Conservation (phyloP, 179 eudicot species). For the Spergularia azorica region DNA sequence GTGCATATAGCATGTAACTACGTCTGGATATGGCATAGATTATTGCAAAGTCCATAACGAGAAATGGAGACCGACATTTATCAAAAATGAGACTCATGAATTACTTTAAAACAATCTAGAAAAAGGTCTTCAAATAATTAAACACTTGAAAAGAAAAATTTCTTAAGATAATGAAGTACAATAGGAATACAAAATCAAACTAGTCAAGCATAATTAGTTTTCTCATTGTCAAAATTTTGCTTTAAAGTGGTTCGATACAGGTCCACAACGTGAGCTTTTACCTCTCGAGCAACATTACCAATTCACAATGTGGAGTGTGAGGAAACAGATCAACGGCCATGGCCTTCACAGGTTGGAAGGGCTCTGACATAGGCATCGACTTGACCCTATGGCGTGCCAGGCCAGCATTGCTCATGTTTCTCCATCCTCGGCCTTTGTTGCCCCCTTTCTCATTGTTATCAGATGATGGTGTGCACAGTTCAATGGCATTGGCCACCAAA, state of each 20-base stretch:
- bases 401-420: conserved; percentile 81
- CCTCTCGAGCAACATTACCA: conserved; percentile 96
- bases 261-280: neutral
- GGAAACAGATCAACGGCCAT: conserved; percentile 99
- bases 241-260: neutral
- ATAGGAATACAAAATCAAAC: neutral
- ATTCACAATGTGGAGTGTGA: conserved; percentile 89
- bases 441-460: conserved; percentile 60
- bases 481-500: conserved; percentile 92
- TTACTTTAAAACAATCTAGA: too few relatives aligned
- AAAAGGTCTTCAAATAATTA: too few relatives aligned
- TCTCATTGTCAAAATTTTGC: neutral
- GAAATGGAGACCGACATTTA: too few relatives aligned
- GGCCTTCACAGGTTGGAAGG: conserved; percentile 82
- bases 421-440: conserved; percentile 72
- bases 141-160: too few relatives aligned
- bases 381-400: conserved; percentile 86
- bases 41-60: too few relatives aligned
- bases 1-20: too few relatives aligned
- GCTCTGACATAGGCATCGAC: conserved; percentile 91
- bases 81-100: too few relatives aligned
- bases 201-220: neutral
- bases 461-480: conserved; percentile 84
- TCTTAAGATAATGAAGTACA: neutral
- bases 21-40: too few relatives aligned